These are phyloP conservation scores for Calonectria crousiana DNA, from an alignment of 2,329 filamentous ascomycete species.

Conservation along the genomic window DNA sequence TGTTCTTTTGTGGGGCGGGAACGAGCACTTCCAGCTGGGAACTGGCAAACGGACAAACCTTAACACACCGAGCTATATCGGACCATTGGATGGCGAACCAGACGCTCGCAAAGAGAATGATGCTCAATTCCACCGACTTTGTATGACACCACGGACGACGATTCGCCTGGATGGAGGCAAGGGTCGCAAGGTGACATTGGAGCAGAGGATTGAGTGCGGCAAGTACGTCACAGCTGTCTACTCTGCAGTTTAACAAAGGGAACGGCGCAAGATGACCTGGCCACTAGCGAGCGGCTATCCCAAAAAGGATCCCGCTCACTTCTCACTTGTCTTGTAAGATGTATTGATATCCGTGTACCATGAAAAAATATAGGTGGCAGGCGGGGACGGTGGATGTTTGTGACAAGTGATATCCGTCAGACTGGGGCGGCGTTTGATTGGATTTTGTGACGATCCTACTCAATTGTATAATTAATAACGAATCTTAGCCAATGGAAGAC, in stretches of 20 bases:
- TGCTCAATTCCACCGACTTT: constrained; percentile 78
- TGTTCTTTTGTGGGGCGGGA: constrained; percentile 93
- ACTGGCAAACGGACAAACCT: constrained; percentile 90
- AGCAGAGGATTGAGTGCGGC: constrained; percentile 91
- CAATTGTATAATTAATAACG: constrained; percentile 24
- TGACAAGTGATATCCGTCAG: constrained; percentile 17
- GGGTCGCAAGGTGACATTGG: constrained; percentile 79
- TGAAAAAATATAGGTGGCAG: constrained; percentile 7
- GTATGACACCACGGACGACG: constrained; percentile 82
- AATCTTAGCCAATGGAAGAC: constrained; percentile 17
- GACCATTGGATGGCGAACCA: constrained; percentile 74
- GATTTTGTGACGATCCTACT: constrained; percentile 27
- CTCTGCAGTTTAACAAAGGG: constrained; percentile 64
- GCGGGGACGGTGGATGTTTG: constrained; percentile 9
- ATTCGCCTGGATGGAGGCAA: constrained; percentile 70
- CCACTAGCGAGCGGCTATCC: neutral
- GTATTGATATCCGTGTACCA: constrained; percentile 23
- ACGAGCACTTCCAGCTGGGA: constrained; percentile 93
- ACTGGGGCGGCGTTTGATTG: constrained; percentile 31
- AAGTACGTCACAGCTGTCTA: constrained; percentile 86
- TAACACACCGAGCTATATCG: constrained; percentile 81
- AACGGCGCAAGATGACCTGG: neutral
- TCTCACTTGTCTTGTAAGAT: constrained; percentile 22
- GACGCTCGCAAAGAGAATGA: constrained; percentile 71
- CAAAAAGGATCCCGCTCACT: neutral